These are phyloP conservation scores for Colletotrichum karsti DNA, from an alignment of 2,329 filamentous ascomycete genomes.

Conservation along the genomic window DNA sequence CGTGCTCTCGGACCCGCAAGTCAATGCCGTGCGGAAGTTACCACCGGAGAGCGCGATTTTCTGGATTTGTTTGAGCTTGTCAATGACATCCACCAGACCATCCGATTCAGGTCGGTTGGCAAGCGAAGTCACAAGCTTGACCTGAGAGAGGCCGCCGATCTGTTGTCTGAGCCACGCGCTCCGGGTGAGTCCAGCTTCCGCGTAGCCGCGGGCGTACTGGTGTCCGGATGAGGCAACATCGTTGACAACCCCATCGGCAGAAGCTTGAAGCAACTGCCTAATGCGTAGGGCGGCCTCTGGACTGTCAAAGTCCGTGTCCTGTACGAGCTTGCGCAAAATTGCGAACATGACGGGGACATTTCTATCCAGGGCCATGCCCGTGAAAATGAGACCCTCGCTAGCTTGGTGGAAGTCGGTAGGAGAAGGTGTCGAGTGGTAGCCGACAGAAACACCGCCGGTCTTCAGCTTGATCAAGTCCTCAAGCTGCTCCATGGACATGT, in stretches of 20 bases:
- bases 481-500: slow-evolving; percentile 90
- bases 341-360: slow-evolving; percentile 94
- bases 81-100: slow-evolving; percentile 77
- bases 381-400: slow-evolving; percentile 84
- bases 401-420: slow-evolving; percentile 76
- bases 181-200: slow-evolving; percentile 80
- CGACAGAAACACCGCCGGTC: slow-evolving; percentile 88
- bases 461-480: slow-evolving; percentile 97
- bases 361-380: slow-evolving; percentile 87
- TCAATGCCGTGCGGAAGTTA: slow-evolving; percentile 81
- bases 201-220: slow-evolving; percentile 83
- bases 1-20: slow-evolving; percentile 81
- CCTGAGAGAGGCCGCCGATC: slow-evolving; percentile 88
- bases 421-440: slow-evolving; percentile 83
- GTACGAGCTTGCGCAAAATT: slow-evolving; percentile 79
- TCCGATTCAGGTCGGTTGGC: slow-evolving; percentile 77
- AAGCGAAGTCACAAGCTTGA: slow-evolving; percentile 83
- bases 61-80: slow-evolving; percentile 88
- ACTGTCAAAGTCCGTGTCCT: slow-evolving; percentile 90
- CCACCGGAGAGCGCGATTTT: slow-evolving; percentile 75
- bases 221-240: slow-evolving; percentile 92
- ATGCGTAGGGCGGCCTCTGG: slow-evolving; percentile 84
- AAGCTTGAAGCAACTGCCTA: slow-evolving; percentile 84
- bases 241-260: slow-evolving; percentile 90
- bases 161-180: slow-evolving; percentile 81